Evolutionary conservation across 345 rosid species (phyloP).

Genomic region (Citrus medica): DNA sequence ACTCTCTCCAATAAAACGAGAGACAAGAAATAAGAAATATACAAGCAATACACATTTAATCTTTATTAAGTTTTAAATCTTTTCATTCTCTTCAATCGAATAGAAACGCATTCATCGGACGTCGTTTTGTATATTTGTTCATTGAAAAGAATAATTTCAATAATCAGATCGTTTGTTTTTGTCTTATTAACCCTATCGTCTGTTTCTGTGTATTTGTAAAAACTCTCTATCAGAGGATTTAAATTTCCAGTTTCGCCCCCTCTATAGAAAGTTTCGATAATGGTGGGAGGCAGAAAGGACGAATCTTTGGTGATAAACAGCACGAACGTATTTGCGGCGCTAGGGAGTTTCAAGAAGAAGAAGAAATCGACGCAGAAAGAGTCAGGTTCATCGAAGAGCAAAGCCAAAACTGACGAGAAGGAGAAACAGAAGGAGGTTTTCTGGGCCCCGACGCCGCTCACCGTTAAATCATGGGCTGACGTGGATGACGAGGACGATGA

Average conservation of each 20-base stretch:
- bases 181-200: not conserved
- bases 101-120: not conserved
- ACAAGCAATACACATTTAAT: too few species aligned
- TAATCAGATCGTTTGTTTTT: not conserved
- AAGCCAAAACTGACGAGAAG: slow-evolving; percentile 17
- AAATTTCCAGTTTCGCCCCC: not conserved
- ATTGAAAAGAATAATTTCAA: too few species aligned
- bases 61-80: too few species aligned
- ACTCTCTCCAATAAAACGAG: not conserved
- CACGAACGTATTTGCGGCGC: slow-evolving; percentile 51
- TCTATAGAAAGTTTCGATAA: not conserved
- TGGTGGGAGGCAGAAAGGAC: slow-evolving; percentile 40
- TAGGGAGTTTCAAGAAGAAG: slow-evolving; percentile 48
- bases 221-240: not conserved
- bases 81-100: not conserved
- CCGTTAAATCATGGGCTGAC: slow-evolving; percentile 43
- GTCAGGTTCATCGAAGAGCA: slow-evolving; percentile 16
- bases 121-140: not conserved
- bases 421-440: slow-evolving; percentile 31
- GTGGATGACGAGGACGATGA: slow-evolving; percentile 49
- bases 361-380: slow-evolving; percentile 41
- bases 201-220: too few species aligned
- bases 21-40: not conserved
- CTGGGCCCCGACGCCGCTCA: slow-evolving; percentile 45
- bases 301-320: slow-evolving; percentile 39